Evolutionary conservation across 257 asterid species (phyloP), one percentile per base, ranked within the genome.

Genomic region (Scutellaria galericulata): DNA sequence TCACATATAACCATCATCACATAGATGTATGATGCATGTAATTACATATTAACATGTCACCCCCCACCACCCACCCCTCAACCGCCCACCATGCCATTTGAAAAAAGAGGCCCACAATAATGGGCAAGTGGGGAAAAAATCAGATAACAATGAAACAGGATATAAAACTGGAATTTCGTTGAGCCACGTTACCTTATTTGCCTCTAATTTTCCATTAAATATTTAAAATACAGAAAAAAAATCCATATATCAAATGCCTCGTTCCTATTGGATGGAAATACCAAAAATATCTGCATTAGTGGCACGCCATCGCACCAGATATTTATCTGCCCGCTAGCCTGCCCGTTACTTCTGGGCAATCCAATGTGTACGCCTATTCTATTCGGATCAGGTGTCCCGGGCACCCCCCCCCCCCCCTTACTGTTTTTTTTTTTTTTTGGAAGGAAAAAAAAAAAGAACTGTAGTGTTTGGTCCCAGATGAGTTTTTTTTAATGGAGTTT

Each of bases 151-250:
- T 22, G 39, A 24, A 10, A 0, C 72, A 37, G 65, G 83, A 87
- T 87, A 52, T 77, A 84, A 58, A 81, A 79, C 88, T 37, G 24
- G 55, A 78, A 52, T 15, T 20, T 13, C 55, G 70, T 75, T 77
- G 77, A 10, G 87, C 92, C 92, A 87, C 92, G 88, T 81, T 37
- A 52, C 12, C 13, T 4, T 27, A 68, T 65, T 57, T 41, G 2
- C 44, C 41, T 39, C 27, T 18, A 15, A 22, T 13, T 50, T 35
- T 37, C 14, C 3, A 13, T 14, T 46, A 1, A 9, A 7, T 3
- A 3, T 5, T 7, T 2, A 42, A 20, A 59, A 6, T 40, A 39
- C 45, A 61, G 9, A 6, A 7, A 9, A 41, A 52, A 52, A 52
- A 52, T 50, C 63, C 24, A 51, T 37, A 6, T 12, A 83, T 80